These are phyloP conservation scores for Vigna reflexopilosa DNA, from an alignment of 306 rosid species.

Conservation along the genomic window DNA sequence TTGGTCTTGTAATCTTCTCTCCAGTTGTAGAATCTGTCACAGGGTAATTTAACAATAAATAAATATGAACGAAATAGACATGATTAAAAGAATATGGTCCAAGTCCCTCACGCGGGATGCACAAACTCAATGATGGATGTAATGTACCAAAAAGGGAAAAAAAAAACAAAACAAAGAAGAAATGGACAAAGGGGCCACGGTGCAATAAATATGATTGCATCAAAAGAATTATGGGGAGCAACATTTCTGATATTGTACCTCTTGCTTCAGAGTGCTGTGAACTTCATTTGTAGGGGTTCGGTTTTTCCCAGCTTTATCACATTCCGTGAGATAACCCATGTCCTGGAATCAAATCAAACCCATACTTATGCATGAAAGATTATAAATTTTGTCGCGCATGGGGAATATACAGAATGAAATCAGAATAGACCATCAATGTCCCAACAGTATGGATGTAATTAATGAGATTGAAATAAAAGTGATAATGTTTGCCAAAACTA, in stretches of 20 bases:
- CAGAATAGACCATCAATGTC: constrained; percentile 37
- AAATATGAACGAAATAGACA: constrained; percentile 15
- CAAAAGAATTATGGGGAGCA: constrained; percentile 28
- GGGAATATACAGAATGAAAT: constrained; percentile 39
- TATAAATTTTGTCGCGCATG: constrained; percentile 28
- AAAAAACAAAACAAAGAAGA: constrained; percentile 1
- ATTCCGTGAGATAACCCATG: constrained; percentile 58
- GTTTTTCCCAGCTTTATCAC: constrained; percentile 54
- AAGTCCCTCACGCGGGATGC: constrained; percentile 6
- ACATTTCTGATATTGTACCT: constrained; percentile 57
- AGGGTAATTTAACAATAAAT: constrained; percentile 1
- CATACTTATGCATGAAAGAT: constrained; percentile 41
- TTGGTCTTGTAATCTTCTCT: constrained; percentile 83
- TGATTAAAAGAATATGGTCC: constrained; percentile 29
- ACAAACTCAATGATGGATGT: constrained; percentile 24
- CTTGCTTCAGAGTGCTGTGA: constrained; percentile 78
- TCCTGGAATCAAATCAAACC: constrained; percentile 65
- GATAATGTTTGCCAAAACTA: constrained; percentile 6
- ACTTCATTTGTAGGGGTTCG: constrained; percentile 61
- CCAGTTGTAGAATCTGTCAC: constrained; percentile 83
- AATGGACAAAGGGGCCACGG: constrained; percentile 17
- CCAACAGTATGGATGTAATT: constrained; percentile 40
- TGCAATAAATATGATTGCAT: constrained; percentile 23
- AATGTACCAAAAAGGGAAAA: neutral
- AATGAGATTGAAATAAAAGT: neutral